Percentiles rank a stretch among this genome's conserved stretches.
phyloP scores from a whole-genome alignment of 306 rosid species.

The Sesbania bispinosa region DNA sequence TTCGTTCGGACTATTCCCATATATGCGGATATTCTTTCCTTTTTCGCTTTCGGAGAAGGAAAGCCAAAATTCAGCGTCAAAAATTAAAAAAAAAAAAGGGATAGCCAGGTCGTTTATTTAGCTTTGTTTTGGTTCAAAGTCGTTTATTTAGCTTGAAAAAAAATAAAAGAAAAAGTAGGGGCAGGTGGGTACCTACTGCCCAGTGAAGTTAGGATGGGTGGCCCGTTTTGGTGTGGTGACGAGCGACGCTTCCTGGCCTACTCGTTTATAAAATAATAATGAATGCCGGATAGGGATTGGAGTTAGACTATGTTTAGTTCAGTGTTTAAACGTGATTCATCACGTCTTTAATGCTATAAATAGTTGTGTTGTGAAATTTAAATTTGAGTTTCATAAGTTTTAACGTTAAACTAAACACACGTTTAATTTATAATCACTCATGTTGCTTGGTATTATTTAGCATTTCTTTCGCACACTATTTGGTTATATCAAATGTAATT shows the following conservation, averaged over 20 bases:
- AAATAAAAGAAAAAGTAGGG: neutral
- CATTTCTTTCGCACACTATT: too few relatives aligned
- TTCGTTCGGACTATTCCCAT: neutral
- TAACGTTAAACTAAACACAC: too few relatives aligned
- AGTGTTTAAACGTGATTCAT: too few relatives aligned
- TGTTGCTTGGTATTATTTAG: too few relatives aligned
- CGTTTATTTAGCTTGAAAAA: neutral
- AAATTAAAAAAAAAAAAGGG: neutral
- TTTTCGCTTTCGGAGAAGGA: neutral
- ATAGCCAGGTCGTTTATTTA: neutral
- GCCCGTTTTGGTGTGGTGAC: neutral
- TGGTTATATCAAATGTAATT: too few relatives aligned
- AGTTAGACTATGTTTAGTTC: too few relatives aligned
- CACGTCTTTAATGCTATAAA: too few relatives aligned
- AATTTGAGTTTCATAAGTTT: too few relatives aligned
- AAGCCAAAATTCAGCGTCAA: neutral
- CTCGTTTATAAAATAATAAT: neutral
- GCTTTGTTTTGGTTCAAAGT: neutral
- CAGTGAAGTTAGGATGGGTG: neutral
- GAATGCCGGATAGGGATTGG: too few relatives aligned
- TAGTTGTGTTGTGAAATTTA: too few relatives aligned
- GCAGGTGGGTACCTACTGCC: neutral
- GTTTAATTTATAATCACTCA: too few relatives aligned
- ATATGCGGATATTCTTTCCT: conserved; percentile 36
- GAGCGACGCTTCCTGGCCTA: neutral